Percentiles rank a stretch among this genome's conserved stretches.
Conservation (phyloP, 2,329 filamentous ascomycete species). For the Hypoxylon sp. region DNA sequence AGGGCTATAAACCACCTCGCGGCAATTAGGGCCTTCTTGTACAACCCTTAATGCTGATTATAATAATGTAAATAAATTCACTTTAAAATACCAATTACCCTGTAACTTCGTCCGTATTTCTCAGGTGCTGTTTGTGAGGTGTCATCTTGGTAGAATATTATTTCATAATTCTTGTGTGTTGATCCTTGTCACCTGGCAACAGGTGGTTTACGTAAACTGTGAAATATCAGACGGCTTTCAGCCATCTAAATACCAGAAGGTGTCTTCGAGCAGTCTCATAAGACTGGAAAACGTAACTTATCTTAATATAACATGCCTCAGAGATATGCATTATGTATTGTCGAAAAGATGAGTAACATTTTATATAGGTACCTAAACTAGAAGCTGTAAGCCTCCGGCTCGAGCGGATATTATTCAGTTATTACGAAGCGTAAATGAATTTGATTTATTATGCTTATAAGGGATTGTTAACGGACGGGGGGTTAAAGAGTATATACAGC, state of each 20-base stretch:
- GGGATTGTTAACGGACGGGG: background rate
- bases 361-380: too few species aligned
- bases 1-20: background rate
- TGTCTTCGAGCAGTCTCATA: too few species aligned
- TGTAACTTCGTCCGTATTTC: background rate
- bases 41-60: slow-evolving; percentile 27
- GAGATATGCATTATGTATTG: too few species aligned
- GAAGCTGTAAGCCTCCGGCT: background rate
- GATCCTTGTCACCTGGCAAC: too few species aligned
- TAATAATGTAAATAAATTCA: slow-evolving; percentile 36
- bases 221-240: too few species aligned
- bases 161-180: too few species aligned
- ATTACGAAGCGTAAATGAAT: background rate
- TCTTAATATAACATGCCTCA: too few species aligned
- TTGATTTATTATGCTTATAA: background rate
- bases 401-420: background rate
- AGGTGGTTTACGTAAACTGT: too few species aligned
- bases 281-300: too few species aligned
- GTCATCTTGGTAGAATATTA: background rate
- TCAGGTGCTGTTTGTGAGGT: background rate
- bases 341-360: background rate
- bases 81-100: background rate
- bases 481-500: background rate
- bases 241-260: too few species aligned
- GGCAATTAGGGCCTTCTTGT: slow-evolving; percentile 1